These are phyloP conservation scores for Ophiostoma ips DNA, from an alignment of 2,329 filamentous ascomycete genomes.

Conservation along the genomic window DNA sequence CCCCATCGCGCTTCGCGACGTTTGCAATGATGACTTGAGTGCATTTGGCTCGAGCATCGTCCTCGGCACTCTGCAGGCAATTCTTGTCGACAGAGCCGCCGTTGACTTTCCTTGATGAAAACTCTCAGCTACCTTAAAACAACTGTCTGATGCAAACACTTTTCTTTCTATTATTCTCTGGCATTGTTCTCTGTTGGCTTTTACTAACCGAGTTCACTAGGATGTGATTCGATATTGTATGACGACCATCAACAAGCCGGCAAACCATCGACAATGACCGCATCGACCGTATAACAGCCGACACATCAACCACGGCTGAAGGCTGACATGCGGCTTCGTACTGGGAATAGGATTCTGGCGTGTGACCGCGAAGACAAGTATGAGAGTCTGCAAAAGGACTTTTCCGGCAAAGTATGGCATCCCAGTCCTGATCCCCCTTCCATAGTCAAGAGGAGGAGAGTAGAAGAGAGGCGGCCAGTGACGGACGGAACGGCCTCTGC, in stretches of 20 bases:
- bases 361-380: slow-evolving; percentile 89
- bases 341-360: slow-evolving; percentile 62
- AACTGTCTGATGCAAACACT: slow-evolving; percentile 61
- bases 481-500: neutral
- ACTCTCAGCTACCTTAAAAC: slow-evolving; percentile 90
- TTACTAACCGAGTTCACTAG: no score
- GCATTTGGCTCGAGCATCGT: slow-evolving; percentile 99
- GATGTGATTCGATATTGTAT: no score
- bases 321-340: neutral
- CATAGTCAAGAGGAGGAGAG: neutral
- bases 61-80: slow-evolving; percentile 48
- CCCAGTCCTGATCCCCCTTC: slow-evolving; percentile 16
- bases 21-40: slow-evolving; percentile 93
- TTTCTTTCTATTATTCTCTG: neutral
- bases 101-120: slow-evolving; percentile 91
- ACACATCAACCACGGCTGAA: no score
- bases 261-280: no score
- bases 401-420: slow-evolving; percentile 64
- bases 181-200: neutral
- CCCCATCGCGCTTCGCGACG: neutral
- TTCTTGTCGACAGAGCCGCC: slow-evolving; percentile 54
- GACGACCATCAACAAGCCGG: no score
- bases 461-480: slow-evolving; percentile 11
- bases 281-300: no score
- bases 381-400: slow-evolving; percentile 67